A percentile compares a stretch with the other conserved stretches of the same genome.
phyloP scores from a whole-genome alignment of 2,329 filamentous ascomycete species.

The Alternaria consortialis region DNA sequence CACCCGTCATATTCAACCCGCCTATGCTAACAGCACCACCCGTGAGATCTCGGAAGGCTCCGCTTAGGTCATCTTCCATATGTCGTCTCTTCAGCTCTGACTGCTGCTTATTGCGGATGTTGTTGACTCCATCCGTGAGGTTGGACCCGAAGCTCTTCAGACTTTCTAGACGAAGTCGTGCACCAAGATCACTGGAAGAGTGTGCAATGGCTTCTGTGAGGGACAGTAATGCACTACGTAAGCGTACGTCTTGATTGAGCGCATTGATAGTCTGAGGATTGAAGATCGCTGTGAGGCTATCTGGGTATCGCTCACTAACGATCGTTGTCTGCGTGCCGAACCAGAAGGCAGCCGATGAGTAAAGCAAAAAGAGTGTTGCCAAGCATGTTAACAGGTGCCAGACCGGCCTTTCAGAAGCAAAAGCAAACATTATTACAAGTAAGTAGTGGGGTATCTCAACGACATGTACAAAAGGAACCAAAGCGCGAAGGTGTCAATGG shows the following conservation, averaged over 20 bases:
- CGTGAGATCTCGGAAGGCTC: slow-evolving; percentile 13
- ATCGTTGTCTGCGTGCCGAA: slow-evolving; percentile 19
- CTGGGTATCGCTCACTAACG: slow-evolving; percentile 2
- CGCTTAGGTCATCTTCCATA: slow-evolving; percentile 20
- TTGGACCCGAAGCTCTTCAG: slow-evolving; percentile 29
- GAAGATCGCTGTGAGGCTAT: slow-evolving; percentile 23
- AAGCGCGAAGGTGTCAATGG: slow-evolving; percentile 8
- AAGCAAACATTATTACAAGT: slow-evolving; percentile 40
- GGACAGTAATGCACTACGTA: slow-evolving; percentile 33
- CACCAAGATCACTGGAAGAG: slow-evolving; percentile 31
- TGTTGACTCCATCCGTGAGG: slow-evolving; percentile 26
- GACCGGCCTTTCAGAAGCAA: slow-evolving; percentile 31
- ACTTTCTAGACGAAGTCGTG: slow-evolving; percentile 16
- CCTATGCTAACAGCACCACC: slow-evolving; percentile 8
- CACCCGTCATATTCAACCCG: slow-evolving; percentile 21
- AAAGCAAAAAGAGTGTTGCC: slow-evolving; percentile 26
- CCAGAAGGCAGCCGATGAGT: slow-evolving; percentile 24
- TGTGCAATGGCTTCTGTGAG: slow-evolving; percentile 34
- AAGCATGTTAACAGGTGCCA: slow-evolving; percentile 37
- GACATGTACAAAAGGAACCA: slow-evolving; percentile 12
- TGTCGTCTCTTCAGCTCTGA: slow-evolving; percentile 12
- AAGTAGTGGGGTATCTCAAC: slow-evolving; percentile 15
- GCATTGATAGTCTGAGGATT: slow-evolving; percentile 35
- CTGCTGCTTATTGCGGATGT: slow-evolving; percentile 15
- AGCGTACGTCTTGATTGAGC: slow-evolving; percentile 31